Evolutionary conservation across 192 early-diverging fungal species (phyloP).

Genomic region (Mortierella alpina): DNA sequence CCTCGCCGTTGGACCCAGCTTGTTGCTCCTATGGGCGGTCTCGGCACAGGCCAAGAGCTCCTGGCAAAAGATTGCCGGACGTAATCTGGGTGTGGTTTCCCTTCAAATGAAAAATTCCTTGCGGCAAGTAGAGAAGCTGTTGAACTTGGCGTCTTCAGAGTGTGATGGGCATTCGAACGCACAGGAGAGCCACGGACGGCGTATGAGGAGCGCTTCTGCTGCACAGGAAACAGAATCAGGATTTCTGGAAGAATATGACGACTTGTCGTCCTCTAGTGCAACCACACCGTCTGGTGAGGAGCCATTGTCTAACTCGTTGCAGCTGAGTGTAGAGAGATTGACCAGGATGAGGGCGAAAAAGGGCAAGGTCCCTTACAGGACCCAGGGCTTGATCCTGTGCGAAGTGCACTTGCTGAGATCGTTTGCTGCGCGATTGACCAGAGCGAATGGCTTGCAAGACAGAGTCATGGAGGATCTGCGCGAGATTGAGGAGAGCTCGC

Average conservation of each 20-base stretch:
- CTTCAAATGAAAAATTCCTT: constrained; percentile 62
- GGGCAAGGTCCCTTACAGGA: constrained; percentile 61
- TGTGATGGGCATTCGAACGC: constrained; percentile 15
- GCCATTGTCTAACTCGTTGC: constrained; percentile 12
- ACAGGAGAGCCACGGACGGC: not conserved
- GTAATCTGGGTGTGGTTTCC: constrained; percentile 49
- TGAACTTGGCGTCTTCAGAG: constrained; percentile 55
- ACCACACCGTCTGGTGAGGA: not conserved
- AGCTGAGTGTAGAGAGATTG: constrained; percentile 19
- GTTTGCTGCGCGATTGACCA: constrained; percentile 59
- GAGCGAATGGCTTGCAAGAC: constrained; percentile 59
- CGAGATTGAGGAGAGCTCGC: constrained; percentile 73
- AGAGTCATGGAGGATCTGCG: constrained; percentile 83
- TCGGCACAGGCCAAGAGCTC: constrained; percentile 48
- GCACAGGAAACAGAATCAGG: not conserved
- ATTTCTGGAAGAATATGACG: constrained; percentile 19
- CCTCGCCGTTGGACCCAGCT: constrained; percentile 81
- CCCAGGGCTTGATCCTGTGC: constrained; percentile 74
- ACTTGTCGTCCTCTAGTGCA: not conserved
- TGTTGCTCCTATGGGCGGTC: constrained; percentile 67
- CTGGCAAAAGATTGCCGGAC: constrained; percentile 56
- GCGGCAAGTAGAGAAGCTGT: constrained; percentile 67
- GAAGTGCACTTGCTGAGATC: constrained; percentile 70
- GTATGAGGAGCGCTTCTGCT: not conserved
- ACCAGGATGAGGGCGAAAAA: constrained; percentile 38